Base-by-base conservation (phyloP, 768 basidiomycete genomes). In the Serendipita sp. region DNA sequence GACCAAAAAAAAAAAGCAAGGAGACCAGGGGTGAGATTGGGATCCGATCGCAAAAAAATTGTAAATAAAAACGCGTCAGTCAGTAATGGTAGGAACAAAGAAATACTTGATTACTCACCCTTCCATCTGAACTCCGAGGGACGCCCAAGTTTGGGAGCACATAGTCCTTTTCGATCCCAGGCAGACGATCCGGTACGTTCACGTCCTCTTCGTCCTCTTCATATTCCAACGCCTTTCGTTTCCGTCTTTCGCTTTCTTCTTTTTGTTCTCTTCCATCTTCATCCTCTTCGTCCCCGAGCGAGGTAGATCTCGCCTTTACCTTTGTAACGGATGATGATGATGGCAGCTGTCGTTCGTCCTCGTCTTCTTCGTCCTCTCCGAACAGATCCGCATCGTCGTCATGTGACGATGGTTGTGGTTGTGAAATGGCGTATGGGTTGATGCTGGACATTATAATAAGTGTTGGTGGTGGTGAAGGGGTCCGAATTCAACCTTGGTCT, bases 81-180 rank as follows among this genome's bases (percentile, higher is more conserved):
- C 45, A 23, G 31, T 16, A 84, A 84, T 23, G 23, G 23, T 23
- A 23, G 23, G 23, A 23, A 23, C 1, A 23, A 23, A 23, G 23
- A 1, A 23, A 23, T 1, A 23, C 23, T 23, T 23, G 23, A 23
- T 23, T 72, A 94, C 37, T 13, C 37, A 40, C 94, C 71, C 87
- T 81, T 63, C 85, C 86, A 72, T 93, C 87, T 65, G 88, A 86
- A 67, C 84, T 85, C 69, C 80, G 81, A 62, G 91, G 86, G 27
- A 86, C 80, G 10, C 88, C 89, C 27, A 93, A 79, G 70, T 95
- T 94, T n/a, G 91, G 92, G 68, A 96, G 84, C 34, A 36, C 34
- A 31, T 60, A 60, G n/a, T 81, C 77, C 50, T 91, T 82, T 62
- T 85, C 76, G 15, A 87, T 88, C 68, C 89, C 87, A 29, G 75